phyloP scores from a whole-genome alignment of 805 yeast genomes.

The Candida chauliodis region DNA sequence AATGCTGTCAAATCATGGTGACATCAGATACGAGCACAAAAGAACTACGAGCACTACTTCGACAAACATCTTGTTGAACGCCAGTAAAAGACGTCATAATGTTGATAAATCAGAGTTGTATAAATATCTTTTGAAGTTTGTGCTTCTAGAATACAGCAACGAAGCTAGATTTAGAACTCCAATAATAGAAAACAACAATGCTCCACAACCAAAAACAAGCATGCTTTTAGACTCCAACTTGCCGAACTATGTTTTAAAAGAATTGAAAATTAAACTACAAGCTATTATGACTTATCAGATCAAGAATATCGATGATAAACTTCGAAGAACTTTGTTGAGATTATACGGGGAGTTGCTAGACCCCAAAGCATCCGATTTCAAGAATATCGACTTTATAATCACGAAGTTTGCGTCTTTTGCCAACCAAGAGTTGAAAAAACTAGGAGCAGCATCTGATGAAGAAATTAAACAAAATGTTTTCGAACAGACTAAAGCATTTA shows the following conservation, averaged over 20 bases:
- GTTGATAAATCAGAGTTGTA: conserved; percentile 37
- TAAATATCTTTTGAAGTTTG: conserved; percentile 49
- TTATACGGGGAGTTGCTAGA: conserved; percentile 59
- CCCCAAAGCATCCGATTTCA: conserved; percentile 38
- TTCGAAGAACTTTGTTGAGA: conserved; percentile 57
- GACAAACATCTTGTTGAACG: conserved; percentile 1
- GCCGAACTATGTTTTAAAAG: conserved; percentile 34
- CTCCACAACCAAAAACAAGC: background rate
- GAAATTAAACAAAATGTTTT: conserved; percentile 33
- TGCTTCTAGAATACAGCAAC: conserved; percentile 56
- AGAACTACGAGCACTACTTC: conserved; percentile 4
- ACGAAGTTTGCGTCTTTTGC: conserved; percentile 52
- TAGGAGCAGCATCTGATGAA: conserved; percentile 28
- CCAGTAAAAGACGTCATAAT: background rate
- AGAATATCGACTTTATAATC: conserved; percentile 42
- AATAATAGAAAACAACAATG: conserved; percentile 9
- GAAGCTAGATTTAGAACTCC: conserved; percentile 58
- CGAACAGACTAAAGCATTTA: conserved; percentile 33
- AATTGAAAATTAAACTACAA: conserved; percentile 41
- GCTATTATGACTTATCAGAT: conserved; percentile 45
- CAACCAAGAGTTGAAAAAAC: conserved; percentile 47
- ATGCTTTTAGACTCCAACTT: conserved; percentile 23
- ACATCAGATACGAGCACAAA: background rate
- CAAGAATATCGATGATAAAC: conserved; percentile 39
- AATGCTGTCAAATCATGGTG: conserved; percentile 5